A percentile compares a stretch with the other conserved stretches of the same genome.
phyloP scores from a whole-genome alignment of 129 eudicot species.

The Mikania micrantha region DNA sequence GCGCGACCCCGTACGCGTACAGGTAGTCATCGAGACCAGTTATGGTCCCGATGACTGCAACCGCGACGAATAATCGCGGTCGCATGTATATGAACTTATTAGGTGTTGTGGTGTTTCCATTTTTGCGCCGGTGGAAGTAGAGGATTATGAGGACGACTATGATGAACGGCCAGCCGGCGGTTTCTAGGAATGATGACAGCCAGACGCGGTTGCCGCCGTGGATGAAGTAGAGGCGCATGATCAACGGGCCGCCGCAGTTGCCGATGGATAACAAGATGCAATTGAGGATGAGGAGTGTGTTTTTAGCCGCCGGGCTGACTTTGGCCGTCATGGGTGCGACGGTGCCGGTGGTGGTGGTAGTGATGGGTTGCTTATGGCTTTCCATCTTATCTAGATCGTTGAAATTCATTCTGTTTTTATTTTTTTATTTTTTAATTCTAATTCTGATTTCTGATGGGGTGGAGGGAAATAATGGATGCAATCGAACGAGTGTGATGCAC shows the following conservation, averaged over 20 bases:
- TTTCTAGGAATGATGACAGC: slow-evolving; percentile 27
- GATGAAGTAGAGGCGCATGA: slow-evolving; percentile 37
- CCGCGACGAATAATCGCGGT: slow-evolving; percentile 17
- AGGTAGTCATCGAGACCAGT: slow-evolving; percentile 32
- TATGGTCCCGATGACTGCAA: slow-evolving; percentile 22
- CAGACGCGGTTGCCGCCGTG: slow-evolving; percentile 43
- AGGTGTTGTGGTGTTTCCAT: not conserved
- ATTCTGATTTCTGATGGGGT: too few species aligned
- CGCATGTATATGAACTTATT: slow-evolving; percentile 14
- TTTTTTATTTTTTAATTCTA: too few species aligned
- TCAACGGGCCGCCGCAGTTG: slow-evolving; percentile 27
- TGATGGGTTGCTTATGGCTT: not conserved
- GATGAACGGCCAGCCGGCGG: slow-evolving; percentile 32
- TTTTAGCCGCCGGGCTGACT: slow-evolving; percentile 13
- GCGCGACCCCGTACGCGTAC: slow-evolving; percentile 31
- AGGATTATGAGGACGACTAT: not conserved
- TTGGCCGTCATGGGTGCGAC: not conserved
- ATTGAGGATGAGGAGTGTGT: slow-evolving; percentile 10
- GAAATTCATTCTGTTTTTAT: too few species aligned
- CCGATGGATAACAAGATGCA: slow-evolving; percentile 18
- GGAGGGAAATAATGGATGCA: too few species aligned
- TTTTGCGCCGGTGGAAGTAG: slow-evolving; percentile 25
- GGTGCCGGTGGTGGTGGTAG: not conserved
- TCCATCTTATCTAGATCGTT: not conserved
- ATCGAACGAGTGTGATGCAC: too few species aligned